Conservation (phyloP, 768 basidiomycete species). For the Neoboletus subvelutipes region DNA sequence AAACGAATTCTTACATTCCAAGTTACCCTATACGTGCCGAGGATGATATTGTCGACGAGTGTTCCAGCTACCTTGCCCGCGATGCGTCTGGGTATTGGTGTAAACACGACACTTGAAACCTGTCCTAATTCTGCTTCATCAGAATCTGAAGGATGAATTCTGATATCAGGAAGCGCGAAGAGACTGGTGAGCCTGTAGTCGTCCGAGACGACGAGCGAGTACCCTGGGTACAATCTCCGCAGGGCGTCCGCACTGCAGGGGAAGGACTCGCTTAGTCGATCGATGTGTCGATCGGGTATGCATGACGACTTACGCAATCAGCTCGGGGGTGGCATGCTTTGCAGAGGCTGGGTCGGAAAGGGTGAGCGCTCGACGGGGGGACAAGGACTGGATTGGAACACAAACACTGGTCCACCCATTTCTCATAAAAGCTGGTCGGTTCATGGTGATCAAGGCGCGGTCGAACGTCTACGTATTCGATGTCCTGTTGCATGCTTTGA, state of each 20-base stretch:
- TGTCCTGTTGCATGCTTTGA: conserved; percentile 21
- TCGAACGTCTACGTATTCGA: conserved; percentile 27
- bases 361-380: conserved; percentile 3
- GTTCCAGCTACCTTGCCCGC: conserved; percentile 47
- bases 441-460: conserved; percentile 2
- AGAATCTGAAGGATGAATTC: conserved; percentile 44
- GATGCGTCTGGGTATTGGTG: conserved; percentile 43
- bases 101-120: conserved; percentile 49
- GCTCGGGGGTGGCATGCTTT: conserved; percentile 43
- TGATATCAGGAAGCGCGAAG: conserved; percentile 50
- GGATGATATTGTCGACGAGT: conserved; percentile 49
- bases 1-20: conserved; percentile 52
- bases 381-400: conserved; percentile 1
- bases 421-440: conserved; percentile 43
- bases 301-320: conserved; percentile 42
- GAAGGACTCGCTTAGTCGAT: not conserved
- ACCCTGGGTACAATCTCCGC: conserved; percentile 57
- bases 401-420: conserved; percentile 55
- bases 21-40: conserved; percentile 52
- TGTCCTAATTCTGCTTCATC: conserved; percentile 47
- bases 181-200: conserved; percentile 48
- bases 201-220: conserved; percentile 55
- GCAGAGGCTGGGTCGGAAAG: conserved; percentile 46
- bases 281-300: conserved; percentile 2
- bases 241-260: conserved; percentile 44